These are phyloP conservation scores for Prosopis cineraria DNA, from an alignment of 306 rosid species.

Conservation along the genomic window DNA sequence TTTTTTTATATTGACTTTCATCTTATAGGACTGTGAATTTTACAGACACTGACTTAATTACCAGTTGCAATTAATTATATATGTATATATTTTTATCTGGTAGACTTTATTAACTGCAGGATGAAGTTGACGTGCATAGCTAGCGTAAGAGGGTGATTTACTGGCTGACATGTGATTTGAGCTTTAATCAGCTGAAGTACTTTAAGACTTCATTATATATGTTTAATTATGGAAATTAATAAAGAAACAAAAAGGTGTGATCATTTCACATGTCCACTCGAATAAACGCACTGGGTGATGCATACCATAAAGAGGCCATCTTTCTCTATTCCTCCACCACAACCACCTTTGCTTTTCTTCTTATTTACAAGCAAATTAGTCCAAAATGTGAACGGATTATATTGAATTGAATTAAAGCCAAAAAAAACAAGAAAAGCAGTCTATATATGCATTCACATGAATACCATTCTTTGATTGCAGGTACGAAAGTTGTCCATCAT, in stretches of 20 bases:
- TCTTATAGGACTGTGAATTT: too few species aligned
- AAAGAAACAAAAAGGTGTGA: not conserved
- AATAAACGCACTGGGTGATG: not conserved
- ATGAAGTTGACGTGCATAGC: not conserved
- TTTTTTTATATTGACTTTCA: too few species aligned
- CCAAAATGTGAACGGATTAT: not conserved
- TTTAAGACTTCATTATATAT: not conserved
- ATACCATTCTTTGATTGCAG: not conserved
- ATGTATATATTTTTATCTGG: not conserved
- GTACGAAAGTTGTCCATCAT: slow-evolving; percentile 14
- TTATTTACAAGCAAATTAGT: not conserved
- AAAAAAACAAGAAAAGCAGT: not conserved
- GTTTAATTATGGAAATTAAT: not conserved
- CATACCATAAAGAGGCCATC: not conserved
- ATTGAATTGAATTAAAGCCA: not conserved
- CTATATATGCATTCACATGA: not conserved
- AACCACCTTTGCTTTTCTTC: not conserved
- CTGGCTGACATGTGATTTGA: not conserved
- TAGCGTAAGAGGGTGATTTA: not conserved
- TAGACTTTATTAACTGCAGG: not conserved
- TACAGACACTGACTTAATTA: too few species aligned
- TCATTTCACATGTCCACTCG: not conserved
- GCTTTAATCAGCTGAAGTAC: not conserved
- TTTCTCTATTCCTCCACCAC: slow-evolving; percentile 2
- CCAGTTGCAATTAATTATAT: too few species aligned